Base-by-base conservation (phyloP, 345 rosid species). In the Gynandropsis gynandra region DNA sequence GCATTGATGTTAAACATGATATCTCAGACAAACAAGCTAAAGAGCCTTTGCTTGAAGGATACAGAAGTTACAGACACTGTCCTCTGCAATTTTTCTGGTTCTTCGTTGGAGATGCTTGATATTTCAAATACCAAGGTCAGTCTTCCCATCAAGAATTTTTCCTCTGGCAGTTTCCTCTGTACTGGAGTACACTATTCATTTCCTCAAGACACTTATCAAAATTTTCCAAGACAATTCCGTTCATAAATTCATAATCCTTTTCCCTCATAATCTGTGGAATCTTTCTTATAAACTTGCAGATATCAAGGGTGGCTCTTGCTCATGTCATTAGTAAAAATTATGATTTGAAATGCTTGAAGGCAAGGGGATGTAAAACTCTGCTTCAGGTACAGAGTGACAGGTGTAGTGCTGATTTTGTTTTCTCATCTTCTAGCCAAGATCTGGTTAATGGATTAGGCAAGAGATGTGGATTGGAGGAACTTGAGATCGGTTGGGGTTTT, bases 401-500 rank as follows among this genome's bases (percentile, higher is more conserved):
- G n/a, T 21, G 43, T 42, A 65, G 42, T 53, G 47, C 50, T 32
- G 47, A 67, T 27, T 40, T 47, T 35, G 61, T 71, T 29, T 67
- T 63, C 49, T 47, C 62, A 13, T 27, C 16, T 56, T 20, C 67
- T 35, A 17, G 60, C 43, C 50, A 42, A 50, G 80, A 74, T 11
- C 48, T 73, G 43, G 75, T 65, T 53, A 12, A 53, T 11, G 70
- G 49, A 61, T 44, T 80, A 37, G 73, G 78, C 17, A 72, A 65
- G 68, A 70, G 64, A 50, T 68, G 67, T 76, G 65, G 47, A 58
- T 58, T 87, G 68, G 70, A 75, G 72, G 78, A 76, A 57, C 71
- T 84, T 68, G 68, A 76, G 17, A 54, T 83, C 8, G 94, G 94
- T 39, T 87, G 94, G 96, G 89, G 96, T 3, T 72, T 83, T 59